Percentiles rank a stretch among this genome's conserved stretches.
Evolutionary conservation across 257 asterid species (phyloP).

Genomic region (Lavandula angustifolia): DNA sequence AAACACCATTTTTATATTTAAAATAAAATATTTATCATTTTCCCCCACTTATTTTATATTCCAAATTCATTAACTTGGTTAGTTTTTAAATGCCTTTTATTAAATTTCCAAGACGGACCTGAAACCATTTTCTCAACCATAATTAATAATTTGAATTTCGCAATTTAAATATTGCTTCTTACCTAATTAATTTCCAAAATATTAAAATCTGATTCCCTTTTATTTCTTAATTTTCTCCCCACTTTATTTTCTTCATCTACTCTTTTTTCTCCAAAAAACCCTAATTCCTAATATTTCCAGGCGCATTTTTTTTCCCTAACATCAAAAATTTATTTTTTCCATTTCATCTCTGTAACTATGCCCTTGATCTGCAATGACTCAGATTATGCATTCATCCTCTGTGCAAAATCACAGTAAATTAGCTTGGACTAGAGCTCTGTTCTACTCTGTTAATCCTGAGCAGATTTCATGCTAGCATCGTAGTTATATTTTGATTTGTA

Average conservation of each 20-base stretch:
- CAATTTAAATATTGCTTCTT: constrained; percentile 60
- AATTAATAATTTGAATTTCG: constrained; percentile 72
- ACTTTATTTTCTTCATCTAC: constrained; percentile 42
- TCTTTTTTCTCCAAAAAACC: constrained; percentile 53
- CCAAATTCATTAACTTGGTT: constrained; percentile 47
- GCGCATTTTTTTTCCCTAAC: constrained; percentile 31
- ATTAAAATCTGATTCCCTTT: constrained; percentile 37
- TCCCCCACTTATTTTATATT: constrained; percentile 36
- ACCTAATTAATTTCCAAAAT: constrained; percentile 41
- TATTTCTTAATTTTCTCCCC: constrained; percentile 39
- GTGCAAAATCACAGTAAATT: constrained; percentile 31
- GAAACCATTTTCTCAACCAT: constrained; percentile 81
- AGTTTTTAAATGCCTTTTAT: constrained; percentile 47
- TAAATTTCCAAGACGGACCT: constrained; percentile 85
- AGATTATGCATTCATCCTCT: constrained; percentile 31
- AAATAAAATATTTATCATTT: constrained; percentile 33
- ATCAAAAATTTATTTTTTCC: constrained; percentile 29
- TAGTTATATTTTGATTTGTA: constrained; percentile 23
- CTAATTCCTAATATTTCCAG: constrained; percentile 46
- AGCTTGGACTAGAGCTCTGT: constrained; percentile 38
- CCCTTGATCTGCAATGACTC: constrained; percentile 49
- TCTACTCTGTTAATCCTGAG: constrained; percentile 47
- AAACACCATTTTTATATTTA: constrained; percentile 42
- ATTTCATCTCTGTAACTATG: constrained; percentile 40
- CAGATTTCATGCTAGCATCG: constrained; percentile 34